Base-by-base conservation (phyloP, 371 early-diverging fungal genomes). In the Phascolomyces articulosus region DNA sequence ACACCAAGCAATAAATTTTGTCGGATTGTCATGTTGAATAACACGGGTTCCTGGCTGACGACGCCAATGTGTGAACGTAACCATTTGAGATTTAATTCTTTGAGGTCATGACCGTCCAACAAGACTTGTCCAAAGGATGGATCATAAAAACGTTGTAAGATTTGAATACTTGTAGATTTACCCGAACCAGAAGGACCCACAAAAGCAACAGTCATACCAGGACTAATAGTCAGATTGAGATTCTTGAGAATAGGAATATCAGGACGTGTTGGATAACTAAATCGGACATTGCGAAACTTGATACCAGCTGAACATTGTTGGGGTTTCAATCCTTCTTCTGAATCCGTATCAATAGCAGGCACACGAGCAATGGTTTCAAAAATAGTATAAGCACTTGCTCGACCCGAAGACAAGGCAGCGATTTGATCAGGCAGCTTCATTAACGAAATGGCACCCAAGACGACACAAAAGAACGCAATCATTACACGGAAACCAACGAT, bases 121-220 rank as follows among this genome's bases (percentile, higher is more conserved):
- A 68, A 59, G 29, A 94, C 81, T 2, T 69, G 65, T 40, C 94
- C 95, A 24, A 55, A 61, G 15, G 71, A 63, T 0, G 90, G 84
- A 64, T 90, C 87, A 70, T 98, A 98, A 75, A 96, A 95, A 44
- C 98, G 93, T 71, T 94, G 91, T 26, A 96, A 58, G 28, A 97
- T 86, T 47, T 90, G 88, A 51, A 96, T 79, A 27, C 93, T 90
- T 18, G 97, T 96, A 15, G 93, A 93, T 70, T 95, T 95, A 44
- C 97, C 96, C n/a, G 90, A 88, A 11, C 98, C 96, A 31, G 92
- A 91, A 48, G 84, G 83, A 40, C 92, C 93, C 7, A 92, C 93
- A 54, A 92, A 77, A 3, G 91, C 93, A 16, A 90, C 83, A 3
- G 88, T 91, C 66, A 87, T 78, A 15, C 93, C 93, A 2, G 95